These are phyloP conservation scores for Scheffersomyces parashehatae DNA, from an alignment of 1,139 yeast species.

Conservation along the genomic window DNA sequence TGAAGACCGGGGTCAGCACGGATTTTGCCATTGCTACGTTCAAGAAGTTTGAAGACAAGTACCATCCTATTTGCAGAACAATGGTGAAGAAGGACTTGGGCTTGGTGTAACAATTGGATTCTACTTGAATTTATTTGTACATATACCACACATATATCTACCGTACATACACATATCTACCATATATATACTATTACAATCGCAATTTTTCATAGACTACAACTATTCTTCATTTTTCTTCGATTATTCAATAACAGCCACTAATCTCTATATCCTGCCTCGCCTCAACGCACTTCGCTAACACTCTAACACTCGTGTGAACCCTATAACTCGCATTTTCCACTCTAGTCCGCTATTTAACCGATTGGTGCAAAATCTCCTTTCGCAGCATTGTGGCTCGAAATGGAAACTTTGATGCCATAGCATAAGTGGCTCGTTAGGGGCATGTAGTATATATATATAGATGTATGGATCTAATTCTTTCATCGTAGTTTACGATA, in stretches of 20 bases:
- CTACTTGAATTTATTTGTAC: too few species aligned
- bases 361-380: background rate
- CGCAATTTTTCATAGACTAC: too few species aligned
- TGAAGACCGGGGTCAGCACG: constrained; percentile 25
- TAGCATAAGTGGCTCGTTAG: background rate
- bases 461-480: background rate
- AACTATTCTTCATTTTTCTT: too few species aligned
- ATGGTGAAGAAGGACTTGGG: constrained; percentile 39
- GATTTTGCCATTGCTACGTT: constrained; percentile 33
- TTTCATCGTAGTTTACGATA: background rate
- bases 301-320: too few species aligned
- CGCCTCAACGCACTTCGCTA: too few species aligned
- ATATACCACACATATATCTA: too few species aligned
- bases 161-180: too few species aligned
- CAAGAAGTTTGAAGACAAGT: constrained; percentile 21
- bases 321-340: too few species aligned
- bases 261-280: too few species aligned
- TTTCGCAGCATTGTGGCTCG: background rate
- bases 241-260: too few species aligned
- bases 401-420: background rate
- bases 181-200: too few species aligned
- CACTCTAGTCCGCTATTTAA: too few species aligned
- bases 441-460: background rate
- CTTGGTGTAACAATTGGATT: background rate
- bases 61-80: constrained; percentile 42